Conservation (phyloP, 768 basidiomycete genomes). For the Butyriboletus loyo region DNA sequence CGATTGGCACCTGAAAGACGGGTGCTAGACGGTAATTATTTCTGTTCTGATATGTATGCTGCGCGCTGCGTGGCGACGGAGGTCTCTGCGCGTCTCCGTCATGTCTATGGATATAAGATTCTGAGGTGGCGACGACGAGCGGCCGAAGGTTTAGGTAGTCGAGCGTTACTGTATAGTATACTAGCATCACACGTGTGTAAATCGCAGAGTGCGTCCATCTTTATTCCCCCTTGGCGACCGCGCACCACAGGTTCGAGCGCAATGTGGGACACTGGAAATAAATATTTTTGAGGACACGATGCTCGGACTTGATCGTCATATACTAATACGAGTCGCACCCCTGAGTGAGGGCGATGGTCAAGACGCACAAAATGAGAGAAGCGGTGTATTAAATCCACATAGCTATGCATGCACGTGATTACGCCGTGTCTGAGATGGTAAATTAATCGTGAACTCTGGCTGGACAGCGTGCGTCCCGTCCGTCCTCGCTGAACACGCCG, state of each 20-base stretch:
- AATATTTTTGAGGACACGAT: no score
- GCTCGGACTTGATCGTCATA: no score
- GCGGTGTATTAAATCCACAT: no score
- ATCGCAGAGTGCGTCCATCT: neutral
- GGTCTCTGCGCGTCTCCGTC: neutral
- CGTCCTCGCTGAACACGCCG: no score
- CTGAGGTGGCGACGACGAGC: neutral
- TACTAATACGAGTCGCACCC: no score
- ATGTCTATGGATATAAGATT: neutral
- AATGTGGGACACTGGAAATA: no score
- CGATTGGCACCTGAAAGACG: slow-evolving; percentile 11
- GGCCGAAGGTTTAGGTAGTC: neutral
- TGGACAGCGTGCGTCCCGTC: no score
- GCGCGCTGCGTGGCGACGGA: neutral
- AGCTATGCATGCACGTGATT: no score
- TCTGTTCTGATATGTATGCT: neutral
- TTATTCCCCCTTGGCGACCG: slow-evolving; percentile 3
- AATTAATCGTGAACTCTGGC: no score
- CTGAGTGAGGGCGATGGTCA: no score
- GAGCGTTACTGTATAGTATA: slow-evolving; percentile 1
- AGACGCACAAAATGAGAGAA: no score
- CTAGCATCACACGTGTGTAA: neutral
- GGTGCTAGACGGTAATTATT: neutral
- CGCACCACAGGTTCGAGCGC: neutral
- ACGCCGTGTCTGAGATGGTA: no score